Percentiles rank a stretch among this genome's conserved stretches.
phyloP scores from a whole-genome alignment of 306 rosid species.

The Medicago ruthenica region DNA sequence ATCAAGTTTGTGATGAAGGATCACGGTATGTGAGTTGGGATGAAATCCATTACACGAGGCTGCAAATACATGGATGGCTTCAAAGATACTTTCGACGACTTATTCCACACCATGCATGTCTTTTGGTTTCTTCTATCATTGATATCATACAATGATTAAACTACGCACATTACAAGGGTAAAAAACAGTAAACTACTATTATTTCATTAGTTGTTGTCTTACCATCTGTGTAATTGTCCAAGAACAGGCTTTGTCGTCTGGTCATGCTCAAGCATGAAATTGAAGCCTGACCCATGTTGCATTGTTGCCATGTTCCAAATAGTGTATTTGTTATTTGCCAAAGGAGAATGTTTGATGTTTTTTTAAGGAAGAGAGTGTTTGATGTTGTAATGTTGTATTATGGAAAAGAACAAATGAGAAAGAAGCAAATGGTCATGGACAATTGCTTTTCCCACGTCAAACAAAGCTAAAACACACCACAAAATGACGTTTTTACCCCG shows the following conservation, averaged over 20 bases:
- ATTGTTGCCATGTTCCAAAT: not conserved
- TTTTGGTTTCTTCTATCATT: constrained; percentile 75
- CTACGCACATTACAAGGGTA: not conserved
- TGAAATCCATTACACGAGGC: constrained; percentile 78
- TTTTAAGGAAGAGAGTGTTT: no score
- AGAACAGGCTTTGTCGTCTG: constrained; percentile 29
- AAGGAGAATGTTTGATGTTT: not conserved
- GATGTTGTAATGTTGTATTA: constrained; percentile 2
- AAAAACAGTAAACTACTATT: not conserved
- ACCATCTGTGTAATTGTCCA: constrained; percentile 27
- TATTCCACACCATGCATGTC: constrained; percentile 73
- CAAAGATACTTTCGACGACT: constrained; percentile 62
- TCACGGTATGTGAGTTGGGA: constrained; percentile 76
- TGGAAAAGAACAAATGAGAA: not conserved
- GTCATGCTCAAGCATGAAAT: constrained; percentile 7
- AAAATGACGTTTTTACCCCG: no score
- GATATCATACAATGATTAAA: constrained; percentile 38
- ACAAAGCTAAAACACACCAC: no score
- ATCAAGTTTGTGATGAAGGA: constrained; percentile 69
- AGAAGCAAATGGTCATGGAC: no score
- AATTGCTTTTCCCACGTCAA: no score
- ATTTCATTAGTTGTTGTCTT: constrained; percentile 30
- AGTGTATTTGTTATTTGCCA: constrained; percentile 18
- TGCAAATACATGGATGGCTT: constrained; percentile 73
- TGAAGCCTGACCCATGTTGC: constrained; percentile 14